phyloP scores from a whole-genome alignment of 306 rosid species.

The Vachellia collinsii region DNA sequence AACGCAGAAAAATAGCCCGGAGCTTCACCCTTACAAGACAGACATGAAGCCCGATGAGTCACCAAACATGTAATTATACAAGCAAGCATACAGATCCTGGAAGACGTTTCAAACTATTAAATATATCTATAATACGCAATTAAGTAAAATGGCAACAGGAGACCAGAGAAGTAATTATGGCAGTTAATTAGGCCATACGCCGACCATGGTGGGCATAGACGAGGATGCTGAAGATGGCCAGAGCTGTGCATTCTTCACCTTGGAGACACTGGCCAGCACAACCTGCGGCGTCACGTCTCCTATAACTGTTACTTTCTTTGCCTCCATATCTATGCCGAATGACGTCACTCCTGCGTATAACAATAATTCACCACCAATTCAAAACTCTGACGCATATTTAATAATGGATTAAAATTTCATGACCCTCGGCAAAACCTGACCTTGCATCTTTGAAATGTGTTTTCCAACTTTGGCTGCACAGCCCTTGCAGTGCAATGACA shows the following conservation, averaged over 20 bases:
- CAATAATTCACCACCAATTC: background rate
- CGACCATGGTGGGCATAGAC: background rate
- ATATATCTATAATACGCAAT: background rate
- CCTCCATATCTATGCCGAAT: constrained; percentile 62
- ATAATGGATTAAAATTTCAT: background rate
- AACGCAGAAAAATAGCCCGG: constrained; percentile 1
- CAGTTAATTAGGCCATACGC: background rate
- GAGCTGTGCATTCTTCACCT: constrained; percentile 78
- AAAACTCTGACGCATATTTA: background rate
- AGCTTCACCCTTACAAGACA: constrained; percentile 6
- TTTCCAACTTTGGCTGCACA: constrained; percentile 72
- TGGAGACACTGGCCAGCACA: constrained; percentile 68
- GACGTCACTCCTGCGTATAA: constrained; percentile 69
- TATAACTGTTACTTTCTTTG: constrained; percentile 67
- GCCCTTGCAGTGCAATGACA: constrained; percentile 76
- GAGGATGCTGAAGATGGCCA: constrained; percentile 55
- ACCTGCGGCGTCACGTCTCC: constrained; percentile 67
- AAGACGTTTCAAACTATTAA: background rate
- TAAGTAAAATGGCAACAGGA: background rate
- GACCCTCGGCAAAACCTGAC: constrained; percentile 34
- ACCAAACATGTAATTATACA: constrained; percentile 20
- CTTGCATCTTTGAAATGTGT: constrained; percentile 83
- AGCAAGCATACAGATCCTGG: background rate
- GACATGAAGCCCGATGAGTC: constrained; percentile 6
- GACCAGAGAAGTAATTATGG: background rate